Conservation (phyloP, 1,139 yeast species). For the Hemisphaericaspora xylofermentans region DNA sequence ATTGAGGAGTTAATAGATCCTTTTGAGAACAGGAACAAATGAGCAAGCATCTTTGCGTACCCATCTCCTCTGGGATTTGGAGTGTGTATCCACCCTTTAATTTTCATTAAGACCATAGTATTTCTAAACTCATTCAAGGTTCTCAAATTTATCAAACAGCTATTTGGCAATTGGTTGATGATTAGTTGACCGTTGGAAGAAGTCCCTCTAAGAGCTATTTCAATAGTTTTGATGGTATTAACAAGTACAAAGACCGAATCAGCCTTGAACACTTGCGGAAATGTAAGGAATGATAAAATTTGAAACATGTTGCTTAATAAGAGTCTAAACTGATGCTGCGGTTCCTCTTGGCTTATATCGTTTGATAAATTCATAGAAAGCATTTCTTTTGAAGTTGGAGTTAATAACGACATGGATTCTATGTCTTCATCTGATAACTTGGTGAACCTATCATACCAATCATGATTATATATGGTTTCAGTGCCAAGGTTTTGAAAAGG, state of each 20-base stretch:
- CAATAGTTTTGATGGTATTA: constrained; percentile 61
- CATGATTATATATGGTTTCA: constrained; percentile 15
- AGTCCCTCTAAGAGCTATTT: constrained; percentile 65
- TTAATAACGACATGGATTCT: constrained; percentile 24
- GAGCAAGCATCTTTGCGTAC: constrained; percentile 36
- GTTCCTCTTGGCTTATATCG: constrained; percentile 6
- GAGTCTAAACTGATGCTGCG: constrained; percentile 26
- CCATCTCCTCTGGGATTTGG: constrained; percentile 29
- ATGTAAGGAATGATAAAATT: constrained; percentile 35
- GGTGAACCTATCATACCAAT: constrained; percentile 30
- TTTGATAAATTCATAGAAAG: constrained; percentile 15
- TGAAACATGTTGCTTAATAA: constrained; percentile 38
- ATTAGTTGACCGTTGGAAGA: constrained; percentile 40
- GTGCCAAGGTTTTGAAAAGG: constrained; percentile 14
- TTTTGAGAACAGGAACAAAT: constrained; percentile 32
- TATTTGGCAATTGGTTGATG: constrained; percentile 59
- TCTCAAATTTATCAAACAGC: constrained; percentile 57
- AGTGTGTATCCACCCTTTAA: constrained; percentile 28
- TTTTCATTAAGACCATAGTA: constrained; percentile 33
- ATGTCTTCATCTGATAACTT: constrained; percentile 23
- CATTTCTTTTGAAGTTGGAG: constrained; percentile 29
- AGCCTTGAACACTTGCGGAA: constrained; percentile 40
- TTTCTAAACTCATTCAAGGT: constrained; percentile 48
- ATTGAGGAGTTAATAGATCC: constrained; percentile 27
- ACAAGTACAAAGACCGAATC: constrained; percentile 42